A percentile compares a stretch with the other conserved stretches of the same genome.
phyloP scores from a whole-genome alignment of 2,329 filamentous ascomycete species.

The Thielaviopsis euricoi region DNA sequence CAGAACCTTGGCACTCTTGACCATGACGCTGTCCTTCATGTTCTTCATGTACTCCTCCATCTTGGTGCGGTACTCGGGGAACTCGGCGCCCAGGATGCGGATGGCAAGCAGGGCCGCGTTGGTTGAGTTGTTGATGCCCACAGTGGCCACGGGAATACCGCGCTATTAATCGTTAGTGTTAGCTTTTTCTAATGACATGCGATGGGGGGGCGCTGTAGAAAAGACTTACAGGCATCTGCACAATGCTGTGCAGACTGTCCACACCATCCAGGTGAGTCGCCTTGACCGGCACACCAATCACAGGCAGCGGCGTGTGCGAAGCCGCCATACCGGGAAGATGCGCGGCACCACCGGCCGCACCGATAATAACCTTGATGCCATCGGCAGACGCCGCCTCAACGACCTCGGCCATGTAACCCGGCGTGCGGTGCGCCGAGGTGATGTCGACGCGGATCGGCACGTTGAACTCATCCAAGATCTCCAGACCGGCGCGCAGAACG shows the following conservation, averaged over 20 bases:
- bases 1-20: conserved; percentile 41
- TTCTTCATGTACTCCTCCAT: conserved; percentile 45
- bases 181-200: neutral
- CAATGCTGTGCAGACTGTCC: conserved; percentile 56
- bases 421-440: conserved; percentile 66
- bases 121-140: conserved; percentile 66
- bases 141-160: conserved; percentile 57
- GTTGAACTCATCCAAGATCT: conserved; percentile 50
- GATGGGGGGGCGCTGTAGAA: neutral
- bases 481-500: conserved; percentile 47
- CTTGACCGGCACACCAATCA: conserved; percentile 65
- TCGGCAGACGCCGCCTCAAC: conserved; percentile 44
- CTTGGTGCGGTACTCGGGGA: conserved; percentile 36
- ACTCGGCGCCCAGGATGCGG: conserved; percentile 44
- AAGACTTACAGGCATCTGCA: conserved; percentile 55
- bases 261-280: conserved; percentile 55
- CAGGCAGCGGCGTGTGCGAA: conserved; percentile 52
- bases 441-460: conserved; percentile 60
- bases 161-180: conserved; percentile 15
- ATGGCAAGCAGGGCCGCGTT: conserved; percentile 61
- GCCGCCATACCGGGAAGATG: conserved; percentile 62
- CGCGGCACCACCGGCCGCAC: conserved; percentile 59
- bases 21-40: conserved; percentile 46
- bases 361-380: conserved; percentile 59
- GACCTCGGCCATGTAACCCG: conserved; percentile 50